These are phyloP conservation scores for Apiospora pterosperma DNA, from an alignment of 2,329 filamentous ascomycete genomes.

Conservation along the genomic window DNA sequence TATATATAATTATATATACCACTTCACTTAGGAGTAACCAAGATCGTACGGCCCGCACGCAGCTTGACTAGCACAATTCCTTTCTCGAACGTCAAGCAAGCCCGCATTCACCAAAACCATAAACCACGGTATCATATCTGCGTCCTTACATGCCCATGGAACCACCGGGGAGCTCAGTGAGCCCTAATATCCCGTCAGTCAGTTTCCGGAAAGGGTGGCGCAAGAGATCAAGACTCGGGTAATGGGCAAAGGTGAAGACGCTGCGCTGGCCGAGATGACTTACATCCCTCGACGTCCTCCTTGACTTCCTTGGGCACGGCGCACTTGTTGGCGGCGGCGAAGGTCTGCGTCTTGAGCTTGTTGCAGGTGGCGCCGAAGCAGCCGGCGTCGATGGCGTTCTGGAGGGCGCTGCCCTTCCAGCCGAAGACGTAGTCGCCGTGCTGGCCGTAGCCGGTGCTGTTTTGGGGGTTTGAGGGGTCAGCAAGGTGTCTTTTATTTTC, in stretches of 20 bases:
- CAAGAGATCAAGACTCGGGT: background rate
- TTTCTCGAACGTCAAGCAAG: background rate
- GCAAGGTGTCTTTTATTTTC: background rate
- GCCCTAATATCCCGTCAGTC: background rate
- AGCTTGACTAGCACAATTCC: background rate
- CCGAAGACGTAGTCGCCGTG: constrained; percentile 14
- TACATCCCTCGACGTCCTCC: constrained; percentile 11
- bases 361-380: constrained; percentile 9
- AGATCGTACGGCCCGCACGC: no score
- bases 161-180: background rate
- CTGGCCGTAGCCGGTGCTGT: constrained; percentile 11
- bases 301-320: constrained; percentile 8
- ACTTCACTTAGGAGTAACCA: background rate
- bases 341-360: constrained; percentile 8
- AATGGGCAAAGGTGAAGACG: background rate
- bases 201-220: background rate
- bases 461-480: background rate
- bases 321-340: constrained; percentile 11
- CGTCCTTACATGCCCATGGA: background rate
- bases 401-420: constrained; percentile 11
- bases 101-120: background rate
- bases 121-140: background rate
- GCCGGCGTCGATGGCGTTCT: constrained; percentile 10
- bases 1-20: no score
- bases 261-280: background rate